Base-by-base conservation (phyloP, 1,284 basidiomycete genomes). In the Fomitopsis pinicola region DNA sequence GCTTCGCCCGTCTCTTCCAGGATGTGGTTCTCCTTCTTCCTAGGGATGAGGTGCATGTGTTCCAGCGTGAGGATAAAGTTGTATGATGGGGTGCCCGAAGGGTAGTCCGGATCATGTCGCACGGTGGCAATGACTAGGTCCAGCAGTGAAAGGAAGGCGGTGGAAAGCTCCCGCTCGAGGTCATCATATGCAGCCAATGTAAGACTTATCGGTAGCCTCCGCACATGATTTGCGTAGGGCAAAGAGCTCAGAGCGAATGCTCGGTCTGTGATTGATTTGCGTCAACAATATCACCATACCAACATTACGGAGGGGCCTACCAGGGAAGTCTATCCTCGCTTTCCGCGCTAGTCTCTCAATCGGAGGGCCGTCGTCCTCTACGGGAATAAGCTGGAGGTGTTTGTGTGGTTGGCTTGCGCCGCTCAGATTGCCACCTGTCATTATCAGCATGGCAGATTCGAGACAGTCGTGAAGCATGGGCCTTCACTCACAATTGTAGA, bases 401-500 rank as follows among this genome's bases (percentile, higher is more conserved):
- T 95, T 92, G 76, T 95, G 94, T 1, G 82, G 79, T 75, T 96
- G 94, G 72, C 91, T 94, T 8, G 94, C 93, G 40, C 94, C 94
- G 62, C 91, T 94, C 53, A 84, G 80, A 54, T 85, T 80, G 5
- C 93, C 93, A 67, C 92, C 91, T 90, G 59, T 1, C 7, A 9
- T 17, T 42, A 12, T 42, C 48, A 45, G 28, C 48, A 36, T 54
- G 30, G 10, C 30, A 30, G 52, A 33, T n/a, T 17, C n/a, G 5
- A 30, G n/a, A 22, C 5, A 28, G 14, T 8, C 38, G 26, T 30
- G 33, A 38, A 36, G 33, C 14, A 33, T 3, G 57, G 19, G 19
- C 19, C n/a, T 22, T 17, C 28, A 62, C 77, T 44, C 59, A 89
- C 91, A 93, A 65, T 96, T 96, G 74, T 94, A 96, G 76, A 95